Evolutionary conservation across 129 eudicot genomes (phyloP).

Genomic region (Flaveria robusta): DNA sequence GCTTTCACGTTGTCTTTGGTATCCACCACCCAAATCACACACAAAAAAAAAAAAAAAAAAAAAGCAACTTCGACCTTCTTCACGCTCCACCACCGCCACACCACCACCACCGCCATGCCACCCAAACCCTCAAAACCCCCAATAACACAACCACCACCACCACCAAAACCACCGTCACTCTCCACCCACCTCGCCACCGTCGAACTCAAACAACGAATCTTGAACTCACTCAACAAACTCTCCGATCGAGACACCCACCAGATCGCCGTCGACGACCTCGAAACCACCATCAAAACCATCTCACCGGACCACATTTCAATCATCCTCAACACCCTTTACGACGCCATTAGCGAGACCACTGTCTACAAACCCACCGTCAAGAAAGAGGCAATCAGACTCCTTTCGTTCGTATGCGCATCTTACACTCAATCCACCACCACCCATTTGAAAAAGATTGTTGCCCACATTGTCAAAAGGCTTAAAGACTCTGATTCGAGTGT

Average conservation of each 20-base stretch:
- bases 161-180: conserved; percentile 49
- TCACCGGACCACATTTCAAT: conserved; percentile 58
- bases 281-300: conserved; percentile 59
- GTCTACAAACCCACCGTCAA: conserved; percentile 63
- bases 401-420: conserved; percentile 55
- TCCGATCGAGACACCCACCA: conserved; percentile 96
- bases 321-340: conserved; percentile 78
- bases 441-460: conserved; percentile 70
- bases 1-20: conserved; percentile 35
- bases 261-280: conserved; percentile 83
- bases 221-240: conserved; percentile 71
- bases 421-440: conserved; percentile 60
- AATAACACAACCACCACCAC: conserved; percentile 28
- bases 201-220: conserved; percentile 76
- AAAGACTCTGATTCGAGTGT: conserved; percentile 88
- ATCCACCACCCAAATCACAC: conserved; percentile 18
- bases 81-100: conserved; percentile 9
- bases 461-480: conserved; percentile 62
- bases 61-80: conserved; percentile 3
- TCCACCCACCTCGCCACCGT: conserved; percentile 75
- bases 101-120: conserved; percentile 43
- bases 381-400: conserved; percentile 74
- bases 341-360: conserved; percentile 56
- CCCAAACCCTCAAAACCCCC: conserved; percentile 46
- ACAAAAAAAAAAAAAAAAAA: neutral